These are phyloP conservation scores for Castanopsis chinensis DNA, from an alignment of 306 rosid genomes.

Conservation along the genomic window DNA sequence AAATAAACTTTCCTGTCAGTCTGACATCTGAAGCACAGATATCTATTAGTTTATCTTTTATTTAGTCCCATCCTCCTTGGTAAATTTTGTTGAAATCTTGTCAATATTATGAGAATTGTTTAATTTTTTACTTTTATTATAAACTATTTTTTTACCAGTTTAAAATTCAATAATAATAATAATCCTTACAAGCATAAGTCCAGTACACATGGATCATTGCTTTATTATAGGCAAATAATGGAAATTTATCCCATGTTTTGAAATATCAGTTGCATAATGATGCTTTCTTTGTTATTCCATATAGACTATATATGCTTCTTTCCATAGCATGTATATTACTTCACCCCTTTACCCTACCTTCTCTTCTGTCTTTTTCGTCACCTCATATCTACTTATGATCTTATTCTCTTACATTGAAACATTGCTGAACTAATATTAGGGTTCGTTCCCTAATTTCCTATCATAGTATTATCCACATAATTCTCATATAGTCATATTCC, in stretches of 20 bases:
- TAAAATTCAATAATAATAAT: too few relatives aligned
- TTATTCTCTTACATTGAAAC: too few relatives aligned
- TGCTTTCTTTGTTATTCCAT: neutral
- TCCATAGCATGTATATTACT: too few relatives aligned
- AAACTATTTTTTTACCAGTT: too few relatives aligned
- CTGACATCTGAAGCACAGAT: neutral
- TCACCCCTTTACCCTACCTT: too few relatives aligned
- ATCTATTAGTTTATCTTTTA: neutral
- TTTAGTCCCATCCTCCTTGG: neutral
- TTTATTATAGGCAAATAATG: neutral
- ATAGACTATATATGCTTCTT: neutral
- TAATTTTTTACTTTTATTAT: neutral
- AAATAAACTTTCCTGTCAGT: neutral
- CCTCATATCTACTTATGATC: too few relatives aligned
- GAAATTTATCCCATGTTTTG: neutral
- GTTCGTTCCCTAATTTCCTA: too few relatives aligned
- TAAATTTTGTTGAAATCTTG: neutral
- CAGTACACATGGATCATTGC: neutral
- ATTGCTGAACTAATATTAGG: too few relatives aligned
- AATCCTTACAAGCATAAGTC: too few relatives aligned
- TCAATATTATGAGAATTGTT: neutral
- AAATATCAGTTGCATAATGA: neutral
- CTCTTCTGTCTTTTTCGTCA: too few relatives aligned
- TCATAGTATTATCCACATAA: too few relatives aligned
- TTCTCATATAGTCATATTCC: too few relatives aligned